Percentiles rank a stretch among this genome's conserved stretches.
Evolutionary conservation across 129 eudicot genomes (phyloP).

Genomic region (Lonicera japonica): DNA sequence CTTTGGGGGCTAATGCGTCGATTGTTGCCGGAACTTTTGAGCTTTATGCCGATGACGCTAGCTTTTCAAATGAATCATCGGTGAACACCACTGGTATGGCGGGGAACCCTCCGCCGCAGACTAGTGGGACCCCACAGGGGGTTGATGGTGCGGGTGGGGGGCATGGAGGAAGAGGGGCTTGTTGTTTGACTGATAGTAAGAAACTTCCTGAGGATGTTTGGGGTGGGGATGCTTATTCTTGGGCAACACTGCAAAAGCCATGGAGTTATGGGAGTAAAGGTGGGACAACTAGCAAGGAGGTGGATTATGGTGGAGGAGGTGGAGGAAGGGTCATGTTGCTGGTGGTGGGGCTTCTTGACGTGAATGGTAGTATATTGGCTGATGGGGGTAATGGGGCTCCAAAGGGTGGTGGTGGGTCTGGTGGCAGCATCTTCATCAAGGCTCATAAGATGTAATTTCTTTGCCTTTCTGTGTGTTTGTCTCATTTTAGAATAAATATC

Average conservation of each 20-base stretch:
- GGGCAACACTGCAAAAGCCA: slow-evolving; percentile 59
- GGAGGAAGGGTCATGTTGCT: slow-evolving; percentile 70
- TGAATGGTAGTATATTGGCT: slow-evolving; percentile 73
- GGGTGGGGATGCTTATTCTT: slow-evolving; percentile 96
- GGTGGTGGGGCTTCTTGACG: slow-evolving; percentile 32
- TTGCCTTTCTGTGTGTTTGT: slow-evolving; percentile 9
- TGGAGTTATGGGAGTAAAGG: slow-evolving; percentile 96
- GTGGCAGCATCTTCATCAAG: slow-evolving; percentile 81
- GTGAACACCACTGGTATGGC: slow-evolving; percentile 82
- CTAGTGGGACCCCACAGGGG: slow-evolving; percentile 90
- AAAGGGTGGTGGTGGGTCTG: slow-evolving; percentile 96
- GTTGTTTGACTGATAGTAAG: slow-evolving; percentile 52
- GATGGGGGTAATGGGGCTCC: slow-evolving; percentile 88
- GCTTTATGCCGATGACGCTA: slow-evolving; percentile 50
- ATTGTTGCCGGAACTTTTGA: slow-evolving; percentile 51
- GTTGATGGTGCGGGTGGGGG: slow-evolving; percentile 93
- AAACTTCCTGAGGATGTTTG: slow-evolving; percentile 88
- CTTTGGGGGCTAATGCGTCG: slow-evolving; percentile 57
- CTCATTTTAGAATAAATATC: neutral
- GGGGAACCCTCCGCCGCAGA: slow-evolving; percentile 80
- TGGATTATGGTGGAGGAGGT: slow-evolving; percentile 91
- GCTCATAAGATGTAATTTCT: slow-evolving; percentile 75
- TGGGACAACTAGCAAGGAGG: slow-evolving; percentile 75
- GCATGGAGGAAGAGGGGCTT: slow-evolving; percentile 92
- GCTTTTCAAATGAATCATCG: slow-evolving; percentile 42